phyloP scores from a whole-genome alignment of 805 yeast species.

The Wickerhamomyces mucosus region DNA sequence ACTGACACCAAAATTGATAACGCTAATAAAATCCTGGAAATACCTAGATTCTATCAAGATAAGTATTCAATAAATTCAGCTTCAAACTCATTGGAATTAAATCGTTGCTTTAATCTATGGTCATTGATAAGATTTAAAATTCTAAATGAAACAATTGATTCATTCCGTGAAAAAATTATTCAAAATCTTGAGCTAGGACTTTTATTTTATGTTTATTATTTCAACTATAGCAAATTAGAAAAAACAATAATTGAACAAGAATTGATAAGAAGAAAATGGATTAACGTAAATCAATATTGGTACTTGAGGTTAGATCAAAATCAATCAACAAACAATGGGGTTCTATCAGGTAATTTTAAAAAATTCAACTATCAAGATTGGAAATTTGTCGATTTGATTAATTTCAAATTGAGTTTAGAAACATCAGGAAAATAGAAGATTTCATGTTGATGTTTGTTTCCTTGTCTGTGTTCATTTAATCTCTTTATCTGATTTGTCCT shows the following conservation, averaged over 20 bases:
- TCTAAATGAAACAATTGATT: conserved; percentile 63
- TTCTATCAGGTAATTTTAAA: background rate
- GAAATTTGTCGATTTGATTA: background rate
- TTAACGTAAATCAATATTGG: background rate
- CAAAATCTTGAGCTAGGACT: conserved; percentile 10
- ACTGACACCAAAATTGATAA: conserved; percentile 23
- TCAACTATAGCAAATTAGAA: conserved; percentile 57
- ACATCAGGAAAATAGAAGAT: no score
- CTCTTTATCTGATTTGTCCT: no score
- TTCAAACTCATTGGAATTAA: conserved; percentile 70
- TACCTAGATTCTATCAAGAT: background rate
- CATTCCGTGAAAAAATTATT: conserved; percentile 40
- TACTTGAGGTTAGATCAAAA: background rate
- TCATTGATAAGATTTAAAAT: conserved; percentile 64
- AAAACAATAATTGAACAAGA: conserved; percentile 73
- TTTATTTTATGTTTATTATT: conserved; percentile 85
- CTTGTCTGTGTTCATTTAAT: no score
- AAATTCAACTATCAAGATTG: background rate
- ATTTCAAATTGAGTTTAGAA: background rate
- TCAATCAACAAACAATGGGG: background rate
- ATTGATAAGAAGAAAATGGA: conserved; percentile 72
- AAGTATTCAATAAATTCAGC: conserved; percentile 56
- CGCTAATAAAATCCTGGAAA: conserved; percentile 54
- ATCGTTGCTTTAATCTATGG: conserved; percentile 79
- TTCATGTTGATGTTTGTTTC: no score